Conservation (phyloP, 169 alveolate species). For the Amoebophrya sp. region DNA sequence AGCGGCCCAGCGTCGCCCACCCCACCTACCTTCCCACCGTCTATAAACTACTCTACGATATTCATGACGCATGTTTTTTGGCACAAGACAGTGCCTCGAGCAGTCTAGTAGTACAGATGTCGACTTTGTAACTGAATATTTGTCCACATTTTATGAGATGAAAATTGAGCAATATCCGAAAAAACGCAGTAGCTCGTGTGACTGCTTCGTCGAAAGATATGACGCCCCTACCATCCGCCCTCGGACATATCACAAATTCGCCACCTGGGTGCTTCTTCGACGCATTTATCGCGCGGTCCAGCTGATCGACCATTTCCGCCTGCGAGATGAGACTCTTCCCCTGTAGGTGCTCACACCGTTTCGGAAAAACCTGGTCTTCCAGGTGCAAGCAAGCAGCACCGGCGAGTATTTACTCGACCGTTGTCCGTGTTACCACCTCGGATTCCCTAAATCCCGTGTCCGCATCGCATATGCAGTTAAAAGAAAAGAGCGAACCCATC, state of each 20-base stretch:
- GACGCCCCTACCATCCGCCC: constrained; percentile 66
- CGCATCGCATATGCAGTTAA: too few species aligned
- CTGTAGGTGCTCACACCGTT: constrained; percentile 66
- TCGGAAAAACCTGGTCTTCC: constrained; percentile 69
- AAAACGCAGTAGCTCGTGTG: constrained; percentile 44
- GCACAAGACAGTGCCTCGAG: too few species aligned
- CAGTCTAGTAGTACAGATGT: too few species aligned
- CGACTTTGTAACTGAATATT: too few species aligned
- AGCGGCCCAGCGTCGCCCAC: too few species aligned
- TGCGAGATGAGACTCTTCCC: constrained; percentile 58
- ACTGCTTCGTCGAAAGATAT: constrained; percentile 59
- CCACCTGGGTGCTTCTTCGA: not conserved
- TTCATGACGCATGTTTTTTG: too few species aligned
- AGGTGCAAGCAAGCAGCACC: constrained; percentile 76
- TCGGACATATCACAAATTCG: not conserved
- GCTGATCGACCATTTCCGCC: constrained; percentile 58
- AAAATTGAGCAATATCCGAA: too few species aligned
- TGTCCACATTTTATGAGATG: too few species aligned
- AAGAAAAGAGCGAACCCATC: too few species aligned
- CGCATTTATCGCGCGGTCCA: constrained; percentile 54
- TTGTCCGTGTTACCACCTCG: constrained; percentile 66
- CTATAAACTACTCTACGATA: too few species aligned
- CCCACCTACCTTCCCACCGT: too few species aligned
- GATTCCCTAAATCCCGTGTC: constrained; percentile 79
- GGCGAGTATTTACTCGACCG: constrained; percentile 58